A percentile compares a stretch with the other conserved stretches of the same genome.
Evolutionary conservation across 208 protist genomes (phyloP).

Genomic region (Trypanosoma theileri): DNA sequence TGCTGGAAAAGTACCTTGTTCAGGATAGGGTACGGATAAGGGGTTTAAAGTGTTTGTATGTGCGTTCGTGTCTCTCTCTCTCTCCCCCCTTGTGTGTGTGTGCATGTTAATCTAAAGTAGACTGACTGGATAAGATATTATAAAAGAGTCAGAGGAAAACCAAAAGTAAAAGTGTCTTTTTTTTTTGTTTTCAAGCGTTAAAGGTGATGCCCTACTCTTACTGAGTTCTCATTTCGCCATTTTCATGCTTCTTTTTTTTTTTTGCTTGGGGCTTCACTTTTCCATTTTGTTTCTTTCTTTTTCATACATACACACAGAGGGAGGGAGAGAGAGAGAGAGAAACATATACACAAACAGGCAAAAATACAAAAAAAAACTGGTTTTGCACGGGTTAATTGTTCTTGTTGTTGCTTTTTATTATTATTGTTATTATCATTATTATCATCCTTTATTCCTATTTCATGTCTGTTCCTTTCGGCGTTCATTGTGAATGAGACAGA

Average conservation of each 20-base stretch:
- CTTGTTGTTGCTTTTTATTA: constrained; percentile 4
- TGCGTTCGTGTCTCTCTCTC: too few species aligned
- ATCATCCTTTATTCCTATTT: not conserved
- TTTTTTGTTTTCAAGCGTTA: too few species aligned
- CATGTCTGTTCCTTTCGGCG: not conserved
- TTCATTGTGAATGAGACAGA: not conserved
- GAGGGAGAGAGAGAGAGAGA: not conserved
- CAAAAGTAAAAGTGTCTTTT: too few species aligned
- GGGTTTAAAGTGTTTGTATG: too few species aligned
- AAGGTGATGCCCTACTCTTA: too few species aligned
- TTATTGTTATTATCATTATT: constrained; percentile 3
- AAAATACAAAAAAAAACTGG: not conserved
- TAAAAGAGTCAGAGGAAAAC: too few species aligned
- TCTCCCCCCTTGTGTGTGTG: too few species aligned
- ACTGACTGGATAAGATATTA: too few species aligned
- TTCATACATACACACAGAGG: not conserved
- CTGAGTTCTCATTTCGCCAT: too few species aligned
- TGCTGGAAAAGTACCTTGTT: too few species aligned
- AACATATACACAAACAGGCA: not conserved
- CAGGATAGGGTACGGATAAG: too few species aligned
- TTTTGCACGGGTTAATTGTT: not conserved
- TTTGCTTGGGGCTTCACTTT: constrained; percentile 21
- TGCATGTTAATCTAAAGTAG: too few species aligned
- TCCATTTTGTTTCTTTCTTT: constrained; percentile 16
- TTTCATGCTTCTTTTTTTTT: constrained; percentile 8